phyloP scores from a whole-genome alignment of 371 early-diverging fungal genomes.

The Mucor velutinosus region DNA sequence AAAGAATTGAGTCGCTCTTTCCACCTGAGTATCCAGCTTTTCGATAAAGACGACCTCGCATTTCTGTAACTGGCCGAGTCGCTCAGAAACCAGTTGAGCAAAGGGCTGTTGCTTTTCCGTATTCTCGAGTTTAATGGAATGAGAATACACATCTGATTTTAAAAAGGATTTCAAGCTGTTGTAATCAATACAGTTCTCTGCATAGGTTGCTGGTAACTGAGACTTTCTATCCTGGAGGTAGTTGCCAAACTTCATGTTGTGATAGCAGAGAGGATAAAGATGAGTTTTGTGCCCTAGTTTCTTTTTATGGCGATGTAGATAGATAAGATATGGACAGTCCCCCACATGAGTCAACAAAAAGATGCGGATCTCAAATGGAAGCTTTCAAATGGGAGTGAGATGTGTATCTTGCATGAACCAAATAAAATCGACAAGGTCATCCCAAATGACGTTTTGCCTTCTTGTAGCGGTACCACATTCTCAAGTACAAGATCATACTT shows the following conservation, averaged over 20 bases:
- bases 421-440: not conserved
- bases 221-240: conserved; percentile 66
- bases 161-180: conserved; percentile 61
- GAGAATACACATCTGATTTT: conserved; percentile 48
- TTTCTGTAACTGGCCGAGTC: conserved; percentile 47
- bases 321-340: conserved; percentile 9
- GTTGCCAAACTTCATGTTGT: conserved; percentile 75
- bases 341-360: conserved; percentile 5
- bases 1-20: conserved; percentile 52
- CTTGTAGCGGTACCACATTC: not conserved
- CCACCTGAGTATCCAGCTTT: conserved; percentile 62
- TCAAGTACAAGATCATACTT: not conserved
- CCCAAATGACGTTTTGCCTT: not conserved
- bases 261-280: not conserved
- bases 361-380: conserved; percentile 6
- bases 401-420: not conserved
- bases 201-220: conserved; percentile 64
- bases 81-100: conserved; percentile 45
- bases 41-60: conserved; percentile 63
- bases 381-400: not conserved
- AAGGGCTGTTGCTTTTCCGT: conserved; percentile 27
- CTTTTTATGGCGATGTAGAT: not conserved
- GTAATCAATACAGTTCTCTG: conserved; percentile 66
- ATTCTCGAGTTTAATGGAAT: conserved; percentile 38
- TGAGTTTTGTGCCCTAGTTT: not conserved